Evolutionary conservation across 176 grass and related monocot genomes (phyloP).

Genomic region (Thinopyrum elongatum): DNA sequence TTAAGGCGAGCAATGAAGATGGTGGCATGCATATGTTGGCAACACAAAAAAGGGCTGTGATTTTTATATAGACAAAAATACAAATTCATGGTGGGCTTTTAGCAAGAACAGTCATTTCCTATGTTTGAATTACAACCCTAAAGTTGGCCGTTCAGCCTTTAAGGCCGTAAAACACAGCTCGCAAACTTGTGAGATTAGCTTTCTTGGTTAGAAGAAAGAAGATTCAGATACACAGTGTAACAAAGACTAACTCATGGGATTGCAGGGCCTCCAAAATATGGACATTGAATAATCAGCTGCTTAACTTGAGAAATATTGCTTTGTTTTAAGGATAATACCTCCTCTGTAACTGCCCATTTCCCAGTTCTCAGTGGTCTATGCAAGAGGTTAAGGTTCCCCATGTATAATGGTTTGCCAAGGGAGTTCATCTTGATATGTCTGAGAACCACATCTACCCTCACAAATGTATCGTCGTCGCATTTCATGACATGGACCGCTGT

Average conservation of each 20-base stretch:
- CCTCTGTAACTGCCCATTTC: constrained; percentile 89
- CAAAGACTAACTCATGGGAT: neutral
- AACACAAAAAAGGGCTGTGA: neutral
- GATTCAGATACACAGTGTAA: neutral
- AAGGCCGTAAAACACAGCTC: neutral
- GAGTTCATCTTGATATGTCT: constrained; percentile 63
- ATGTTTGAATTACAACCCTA: neutral
- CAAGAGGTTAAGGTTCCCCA: constrained; percentile 95
- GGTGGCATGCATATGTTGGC: neutral
- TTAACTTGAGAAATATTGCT: neutral
- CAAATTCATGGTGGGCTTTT: constrained; percentile 1
- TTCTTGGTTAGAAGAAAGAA: neutral
- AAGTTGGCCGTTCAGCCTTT: neutral
- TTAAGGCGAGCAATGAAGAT: neutral
- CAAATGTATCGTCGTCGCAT: constrained; percentile 93
- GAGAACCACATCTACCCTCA: constrained; percentile 78
- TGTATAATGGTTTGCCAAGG: constrained; percentile 60
- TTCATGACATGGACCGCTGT: constrained; percentile 85
- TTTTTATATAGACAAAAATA: neutral
- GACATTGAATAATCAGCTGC: neutral
- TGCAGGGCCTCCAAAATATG: constrained; percentile 7
- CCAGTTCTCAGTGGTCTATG: constrained; percentile 88
- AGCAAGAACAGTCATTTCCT: neutral
- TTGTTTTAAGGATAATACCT: constrained; percentile 43
- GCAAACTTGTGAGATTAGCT: neutral